Base-by-base conservation (phyloP, 208 protist species). In the Acanthamoeba lenticulata region DNA sequence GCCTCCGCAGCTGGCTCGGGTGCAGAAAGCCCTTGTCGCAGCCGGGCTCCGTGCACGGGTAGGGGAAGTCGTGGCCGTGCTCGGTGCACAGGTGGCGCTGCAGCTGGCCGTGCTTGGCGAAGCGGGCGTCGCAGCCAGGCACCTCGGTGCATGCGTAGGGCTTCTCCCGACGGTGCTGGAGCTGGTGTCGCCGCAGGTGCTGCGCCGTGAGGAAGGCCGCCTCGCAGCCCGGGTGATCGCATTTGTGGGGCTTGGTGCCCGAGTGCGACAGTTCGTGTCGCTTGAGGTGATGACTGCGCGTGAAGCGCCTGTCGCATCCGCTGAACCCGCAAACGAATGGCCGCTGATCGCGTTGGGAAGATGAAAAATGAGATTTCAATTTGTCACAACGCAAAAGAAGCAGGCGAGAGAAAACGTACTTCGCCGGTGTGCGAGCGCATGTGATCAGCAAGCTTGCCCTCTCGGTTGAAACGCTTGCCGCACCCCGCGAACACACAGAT, bases 91-190 rank as follows among this genome's bases (percentile, higher is more conserved):
- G 24, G 83, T 90, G 83, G 17, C 83, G 44, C 44, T 45, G 52
- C 24, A 90, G 83, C 55, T 67, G 83, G 47, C 55, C 38, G 83
- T 90, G 83, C 83, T 90, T 90, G 52, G 83, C n/a, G 55, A 90
- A 90, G 45, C 83, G 44, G 42, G n/a, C 47, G 32, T 90, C 38
- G 47, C 83, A 90, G 83, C 83, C 83, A 15, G n/a, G 34, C n/a
- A 40, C 13, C 19, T 85, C 74, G 74, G n/a, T 42, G 55, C 83
- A 90, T 7, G 44, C 32, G 52, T 90, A 90, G 83, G 83, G 83
- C 49, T 90, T 65, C 19, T 90, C 83, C 29, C 2, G 9, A 15
- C 38, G 29, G 55, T 90, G 83, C 36, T 40, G 49, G 29, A 57
- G 44, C 49, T 69, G 44, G 47, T 90, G 83, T 7, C 83, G 44